A percentile compares a stretch with the other conserved stretches of the same genome.
phyloP scores from a whole-genome alignment of 306 rosid species.

The Lotus japonicus region DNA sequence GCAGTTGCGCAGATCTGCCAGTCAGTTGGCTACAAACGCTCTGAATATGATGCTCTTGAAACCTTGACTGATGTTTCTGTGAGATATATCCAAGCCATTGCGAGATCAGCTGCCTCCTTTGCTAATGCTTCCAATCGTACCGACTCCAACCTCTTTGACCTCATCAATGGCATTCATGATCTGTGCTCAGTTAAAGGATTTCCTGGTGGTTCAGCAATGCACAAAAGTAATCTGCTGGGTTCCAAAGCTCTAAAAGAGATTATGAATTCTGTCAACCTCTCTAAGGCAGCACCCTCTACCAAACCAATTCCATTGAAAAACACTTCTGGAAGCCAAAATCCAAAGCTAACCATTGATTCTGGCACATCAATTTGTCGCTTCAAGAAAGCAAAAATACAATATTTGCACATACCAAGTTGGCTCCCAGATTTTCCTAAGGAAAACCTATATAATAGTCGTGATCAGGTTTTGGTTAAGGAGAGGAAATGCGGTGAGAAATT shows the following conservation, averaged over 20 bases:
- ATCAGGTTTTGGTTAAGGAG: slow-evolving; percentile 13
- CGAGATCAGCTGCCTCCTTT: slow-evolving; percentile 38
- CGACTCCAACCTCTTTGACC: slow-evolving; percentile 51
- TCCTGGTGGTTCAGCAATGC: slow-evolving; percentile 36
- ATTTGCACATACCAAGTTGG: slow-evolving; percentile 57
- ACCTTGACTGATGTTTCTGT: slow-evolving; percentile 46
- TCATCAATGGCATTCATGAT: slow-evolving; percentile 57
- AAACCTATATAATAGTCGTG: slow-evolving; percentile 8
- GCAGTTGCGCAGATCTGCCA: slow-evolving; percentile 70
- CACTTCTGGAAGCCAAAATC: neutral
- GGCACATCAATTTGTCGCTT: neutral
- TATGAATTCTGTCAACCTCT: slow-evolving; percentile 27
- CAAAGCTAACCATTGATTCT: slow-evolving; percentile 9
- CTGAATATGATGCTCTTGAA: slow-evolving; percentile 43
- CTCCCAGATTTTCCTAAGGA: slow-evolving; percentile 51
- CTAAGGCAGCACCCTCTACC: slow-evolving; percentile 42
- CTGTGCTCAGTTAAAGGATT: slow-evolving; percentile 40
- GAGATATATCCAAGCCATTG: slow-evolving; percentile 40
- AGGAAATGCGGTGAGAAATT: slow-evolving; percentile 51
- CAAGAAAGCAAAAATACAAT: neutral
- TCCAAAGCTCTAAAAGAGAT: slow-evolving; percentile 46
- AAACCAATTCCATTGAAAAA: slow-evolving; percentile 36
- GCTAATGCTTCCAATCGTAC: slow-evolving; percentile 51
- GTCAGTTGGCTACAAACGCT: slow-evolving; percentile 44
- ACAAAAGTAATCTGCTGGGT: slow-evolving; percentile 24